Evolutionary conservation across 208 protist genomes (phyloP).

Genomic region (Trypanosoma melophagium): DNA sequence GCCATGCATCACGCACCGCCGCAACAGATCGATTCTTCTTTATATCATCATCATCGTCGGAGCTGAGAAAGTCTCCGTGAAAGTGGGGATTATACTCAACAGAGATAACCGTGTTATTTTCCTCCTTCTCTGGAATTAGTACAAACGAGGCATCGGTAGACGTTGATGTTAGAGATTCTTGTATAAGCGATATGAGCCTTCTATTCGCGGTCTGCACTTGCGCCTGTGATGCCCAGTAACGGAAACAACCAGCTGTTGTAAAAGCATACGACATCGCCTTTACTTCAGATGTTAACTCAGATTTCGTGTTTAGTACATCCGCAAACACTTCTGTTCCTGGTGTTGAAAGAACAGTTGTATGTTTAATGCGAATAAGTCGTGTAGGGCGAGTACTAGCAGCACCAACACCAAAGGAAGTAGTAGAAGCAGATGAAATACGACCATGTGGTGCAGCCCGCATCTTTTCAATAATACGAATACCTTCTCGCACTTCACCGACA

Average conservation of each 20-base stretch:
- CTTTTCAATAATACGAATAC: slow-evolving; percentile 39
- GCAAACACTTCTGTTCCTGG: slow-evolving; percentile 40
- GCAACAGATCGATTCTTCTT: no score
- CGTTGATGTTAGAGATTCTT: not conserved
- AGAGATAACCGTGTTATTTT: slow-evolving; percentile 6
- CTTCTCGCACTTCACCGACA: slow-evolving; percentile 65
- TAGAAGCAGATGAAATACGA: not conserved
- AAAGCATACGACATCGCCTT: slow-evolving; percentile 20
- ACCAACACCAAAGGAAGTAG: not conserved
- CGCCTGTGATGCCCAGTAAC: slow-evolving; percentile 41
- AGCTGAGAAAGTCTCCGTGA: slow-evolving; percentile 67
- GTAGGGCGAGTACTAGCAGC: slow-evolving; percentile 9
- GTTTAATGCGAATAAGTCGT: slow-evolving; percentile 56
- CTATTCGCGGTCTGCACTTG: slow-evolving; percentile 34
- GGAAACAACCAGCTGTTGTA: slow-evolving; percentile 48
- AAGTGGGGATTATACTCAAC: slow-evolving; percentile 69
- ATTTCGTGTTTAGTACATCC: slow-evolving; percentile 21
- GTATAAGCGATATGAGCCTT: slow-evolving; percentile 7
- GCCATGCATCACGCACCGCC: slow-evolving; percentile 12
- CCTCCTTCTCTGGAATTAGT: not conserved
- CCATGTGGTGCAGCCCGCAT: slow-evolving; percentile 37
- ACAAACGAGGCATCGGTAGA: no score
- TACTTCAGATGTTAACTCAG: not conserved
- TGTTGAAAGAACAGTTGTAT: slow-evolving; percentile 59
- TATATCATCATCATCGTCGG: slow-evolving; percentile 47